These are phyloP conservation scores for Holtermannia corniformis DNA, from an alignment of 768 basidiomycete genomes.

Conservation along the genomic window DNA sequence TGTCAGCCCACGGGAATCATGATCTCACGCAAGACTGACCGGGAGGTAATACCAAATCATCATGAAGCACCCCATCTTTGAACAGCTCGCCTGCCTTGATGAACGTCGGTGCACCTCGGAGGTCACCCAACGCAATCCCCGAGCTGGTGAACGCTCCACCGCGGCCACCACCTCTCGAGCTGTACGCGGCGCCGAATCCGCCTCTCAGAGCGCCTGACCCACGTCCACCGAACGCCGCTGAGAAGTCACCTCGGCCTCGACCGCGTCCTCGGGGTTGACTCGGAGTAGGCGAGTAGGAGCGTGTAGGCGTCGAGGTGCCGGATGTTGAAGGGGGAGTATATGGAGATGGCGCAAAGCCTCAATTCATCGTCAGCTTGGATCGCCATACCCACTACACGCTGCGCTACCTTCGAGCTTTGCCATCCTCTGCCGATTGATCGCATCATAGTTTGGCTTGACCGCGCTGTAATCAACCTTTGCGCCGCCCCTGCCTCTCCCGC, in stretches of 20 bases:
- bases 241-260: background rate
- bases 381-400: background rate
- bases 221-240: background rate
- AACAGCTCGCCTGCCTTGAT: constrained; percentile 40
- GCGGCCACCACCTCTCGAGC: background rate
- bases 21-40: background rate
- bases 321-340: background rate
- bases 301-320: background rate
- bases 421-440: constrained; percentile 25
- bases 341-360: background rate
- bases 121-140: background rate
- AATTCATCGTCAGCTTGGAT: background rate
- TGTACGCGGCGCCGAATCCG: background rate
- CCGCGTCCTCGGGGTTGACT: background rate
- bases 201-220: background rate
- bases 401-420: constrained; percentile 28
- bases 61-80: constrained; percentile 23
- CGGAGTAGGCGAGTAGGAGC: background rate
- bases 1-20: background rate
- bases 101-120: constrained; percentile 26
- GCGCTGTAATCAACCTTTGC: constrained; percentile 21
- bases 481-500: constrained; percentile 8
- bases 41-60: constrained; percentile 1
- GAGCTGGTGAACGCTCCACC: background rate
- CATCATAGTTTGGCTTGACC: constrained; percentile 24